Evolutionary conservation across 1,139 yeast genomes (phyloP), one percentile per base, ranked within the genome.

Genomic region (Blastobotrys aristatus): DNA sequence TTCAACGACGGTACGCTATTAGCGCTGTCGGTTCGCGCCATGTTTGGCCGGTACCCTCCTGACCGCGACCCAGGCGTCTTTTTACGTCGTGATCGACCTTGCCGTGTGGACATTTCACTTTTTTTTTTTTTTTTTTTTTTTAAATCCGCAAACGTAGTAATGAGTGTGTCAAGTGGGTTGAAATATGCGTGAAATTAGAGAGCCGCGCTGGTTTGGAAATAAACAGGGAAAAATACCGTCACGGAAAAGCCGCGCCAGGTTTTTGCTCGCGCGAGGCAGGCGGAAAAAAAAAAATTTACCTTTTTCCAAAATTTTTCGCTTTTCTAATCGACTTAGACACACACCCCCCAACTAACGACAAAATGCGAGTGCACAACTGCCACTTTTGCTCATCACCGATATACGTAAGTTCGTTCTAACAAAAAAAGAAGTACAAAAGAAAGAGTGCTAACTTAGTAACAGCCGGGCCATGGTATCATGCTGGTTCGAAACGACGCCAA

Each of bases 401-500:
- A 40, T 58, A 58, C 47, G 57, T 54, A 53, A 42, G 57, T 53
- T 17, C 14, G 16, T 18, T 7, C 11, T 8, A 5, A 32, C 10
- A 32, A 5, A 17, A 32, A 32, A 8, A 5, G 21, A n/a, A n/a
- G n/a, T n/a, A n/a, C n/a, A n/a, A n/a, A n/a, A n/a, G 18, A 32
- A 10, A 29, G 30, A 22, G 4, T 27, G 29, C 43, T 41, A 42
- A 42, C 46, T 2, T 20, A 24, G 27, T 29, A 38, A 10, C 47
- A 64, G 62, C 98, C 98, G 44, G 90, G 96, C 52, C 97, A 92
- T 65, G 99, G 99, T 56, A 89, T 94, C 66, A 85, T 87, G 85
- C 92, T 90, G 71, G 97, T 92, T 54, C 83, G 99, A 71, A 92
- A 92, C 68, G 99, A 92, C 63, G 96, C 97, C 58, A 92, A 92